A percentile compares a stretch with the other conserved stretches of the same genome.
Conservation (phyloP, 1,139 yeast species). For the Candida tropicalis region DNA sequence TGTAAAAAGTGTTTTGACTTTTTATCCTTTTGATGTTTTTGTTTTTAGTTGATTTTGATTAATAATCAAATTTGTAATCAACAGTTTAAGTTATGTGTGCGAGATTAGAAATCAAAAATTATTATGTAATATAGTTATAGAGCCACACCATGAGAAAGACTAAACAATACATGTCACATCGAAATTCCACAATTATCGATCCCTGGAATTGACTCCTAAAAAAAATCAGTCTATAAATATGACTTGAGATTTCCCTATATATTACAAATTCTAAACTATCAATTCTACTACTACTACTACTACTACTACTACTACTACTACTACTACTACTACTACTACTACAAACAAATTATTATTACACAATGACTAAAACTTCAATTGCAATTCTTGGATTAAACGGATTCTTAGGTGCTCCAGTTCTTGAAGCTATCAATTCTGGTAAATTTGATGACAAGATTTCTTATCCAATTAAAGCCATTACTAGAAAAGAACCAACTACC, state of each 20-base stretch:
- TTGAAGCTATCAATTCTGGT: conserved; percentile 48
- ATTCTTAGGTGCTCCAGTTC: conserved; percentile 47
- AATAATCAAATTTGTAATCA: conserved; percentile 1
- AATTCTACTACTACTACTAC: no score
- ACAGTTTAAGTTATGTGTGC: no score
- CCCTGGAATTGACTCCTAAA: no score
- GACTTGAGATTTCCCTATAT: neutral
- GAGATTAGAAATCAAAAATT: conserved; percentile 1
- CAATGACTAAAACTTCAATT: conserved; percentile 29
- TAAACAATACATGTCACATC: no score
- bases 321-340: no score
- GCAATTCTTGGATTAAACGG: conserved; percentile 62
- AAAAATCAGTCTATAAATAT: conserved; percentile 2
- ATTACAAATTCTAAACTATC: no score
- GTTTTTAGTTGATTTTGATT: neutral
- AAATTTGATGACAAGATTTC: conserved; percentile 44
- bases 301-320: no score
- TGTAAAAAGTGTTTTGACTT: no score
- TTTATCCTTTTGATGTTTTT: neutral
- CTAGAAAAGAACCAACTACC: conserved; percentile 43
- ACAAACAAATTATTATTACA: neutral
- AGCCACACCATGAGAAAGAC: no score
- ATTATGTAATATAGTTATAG: no score
- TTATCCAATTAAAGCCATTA: conserved; percentile 54
- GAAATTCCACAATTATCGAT: no score